Percentiles rank a stretch among this genome's conserved stretches.
These are phyloP conservation scores for Flaveria bidentis DNA, from an alignment of 129 eudicot species.

Conservation along the genomic window DNA sequence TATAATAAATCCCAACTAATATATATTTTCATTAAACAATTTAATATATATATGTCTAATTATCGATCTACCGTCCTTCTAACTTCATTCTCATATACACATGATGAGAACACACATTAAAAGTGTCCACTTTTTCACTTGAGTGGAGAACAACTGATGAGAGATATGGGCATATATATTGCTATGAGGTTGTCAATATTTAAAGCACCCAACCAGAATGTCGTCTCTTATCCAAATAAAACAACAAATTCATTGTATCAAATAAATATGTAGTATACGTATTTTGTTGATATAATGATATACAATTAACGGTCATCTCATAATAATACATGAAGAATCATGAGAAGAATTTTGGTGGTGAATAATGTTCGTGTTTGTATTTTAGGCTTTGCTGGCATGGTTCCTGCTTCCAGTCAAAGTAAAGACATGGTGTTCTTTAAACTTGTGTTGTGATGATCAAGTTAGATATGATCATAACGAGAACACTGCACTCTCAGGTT, in stretches of 20 bases:
- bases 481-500: not conserved
- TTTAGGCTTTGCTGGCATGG: not conserved
- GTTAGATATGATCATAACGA: not conserved
- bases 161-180: not conserved
- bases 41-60: too few species aligned
- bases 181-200: conserved; percentile 1
- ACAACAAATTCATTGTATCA: conserved; percentile 11
- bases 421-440: not conserved
- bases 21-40: too few species aligned
- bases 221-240: conserved; percentile 7
- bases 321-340: not conserved
- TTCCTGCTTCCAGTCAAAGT: not conserved
- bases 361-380: not conserved
- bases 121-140: not conserved
- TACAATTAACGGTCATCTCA: not conserved
- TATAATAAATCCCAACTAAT: too few species aligned
- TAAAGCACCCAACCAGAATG: not conserved
- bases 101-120: not conserved
- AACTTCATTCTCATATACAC: not conserved
- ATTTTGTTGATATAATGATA: not conserved
- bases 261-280: not conserved
- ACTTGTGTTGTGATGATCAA: not conserved
- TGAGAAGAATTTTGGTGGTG: not conserved
- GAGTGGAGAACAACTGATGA: conserved; percentile 8
- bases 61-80: not conserved